Evolutionary conservation across 176 grass and related monocot genomes (phyloP), one percentile per base, ranked within the genome.

Genomic region (Tillandsia leiboldiana): DNA sequence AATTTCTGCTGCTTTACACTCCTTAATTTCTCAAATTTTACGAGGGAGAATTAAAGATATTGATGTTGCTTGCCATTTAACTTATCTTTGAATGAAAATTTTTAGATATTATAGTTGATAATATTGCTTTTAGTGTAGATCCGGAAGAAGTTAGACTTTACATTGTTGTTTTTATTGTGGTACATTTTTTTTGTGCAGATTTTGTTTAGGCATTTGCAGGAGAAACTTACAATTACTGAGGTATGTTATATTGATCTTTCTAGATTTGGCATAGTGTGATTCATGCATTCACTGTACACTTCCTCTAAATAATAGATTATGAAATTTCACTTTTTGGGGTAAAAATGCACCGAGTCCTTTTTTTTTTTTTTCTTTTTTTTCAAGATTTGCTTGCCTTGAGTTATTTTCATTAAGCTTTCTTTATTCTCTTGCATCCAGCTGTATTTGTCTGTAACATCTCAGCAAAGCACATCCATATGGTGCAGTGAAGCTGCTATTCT

Each of bases 151-250:
- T 4, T 59, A 23, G 3, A 18, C 14, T 2, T 23, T 59, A 2
- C 20, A 59, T 18, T 23, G 1, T 27, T 0, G 49, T 49, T 52
- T 26, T 18, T 53, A 20, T 52, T 70, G 11, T 14, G 1, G 2
- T 26, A 23, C 20, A 68, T 20, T 77, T 69, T 48, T 47, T 49
- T 77, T 8, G 26, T 77, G 65, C 66, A 92, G 93, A 76, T 92
- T 89, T 75, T 97, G 71, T 97, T 92, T 80, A 78, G 66, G 13
- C 86, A 97, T 88, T 70, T 97, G 76, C 86, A 97, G 80, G 84
- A 92, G 63, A 88, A 77, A 72, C 83, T 97, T 15, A 81, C 87
- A 63, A 72, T 85, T 53, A 76, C 77, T 9, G 89, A 97, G 93
- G 93, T 92, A 69, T 76, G 26, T 12, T 79, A 6, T 51, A 70